Percentiles rank a stretch among this genome's conserved stretches.
Evolutionary conservation across 2,329 filamentous ascomycete genomes (phyloP).

Genomic region (Furcasterigmium furcatum): DNA sequence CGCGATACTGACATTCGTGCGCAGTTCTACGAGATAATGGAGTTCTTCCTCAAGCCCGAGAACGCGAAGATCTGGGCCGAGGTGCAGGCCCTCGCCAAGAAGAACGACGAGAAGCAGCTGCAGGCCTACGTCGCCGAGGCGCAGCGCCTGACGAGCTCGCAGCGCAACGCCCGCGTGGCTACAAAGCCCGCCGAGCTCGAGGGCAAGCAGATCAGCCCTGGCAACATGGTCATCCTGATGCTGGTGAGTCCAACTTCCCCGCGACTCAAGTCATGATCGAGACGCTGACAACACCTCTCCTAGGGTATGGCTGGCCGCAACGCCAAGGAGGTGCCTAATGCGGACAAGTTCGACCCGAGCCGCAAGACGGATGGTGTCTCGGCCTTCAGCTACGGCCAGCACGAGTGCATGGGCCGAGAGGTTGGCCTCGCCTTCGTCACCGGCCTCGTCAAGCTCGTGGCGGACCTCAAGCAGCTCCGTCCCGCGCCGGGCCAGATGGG

Average conservation of each 20-base stretch:
- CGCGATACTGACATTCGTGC: no score
- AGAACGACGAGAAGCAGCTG: constrained; percentile 27
- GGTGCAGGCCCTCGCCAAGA: constrained; percentile 33
- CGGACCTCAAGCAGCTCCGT: constrained; percentile 39
- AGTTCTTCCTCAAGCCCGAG: constrained; percentile 36
- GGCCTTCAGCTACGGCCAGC: constrained; percentile 41
- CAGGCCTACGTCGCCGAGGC: constrained; percentile 36
- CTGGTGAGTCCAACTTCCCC: constrained; percentile 31
- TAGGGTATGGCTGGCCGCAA: constrained; percentile 36
- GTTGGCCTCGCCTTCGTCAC: constrained; percentile 35
- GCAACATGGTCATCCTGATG: constrained; percentile 34
- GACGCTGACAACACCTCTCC: no score
- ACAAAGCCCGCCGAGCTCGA: constrained; percentile 29
- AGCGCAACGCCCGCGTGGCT: constrained; percentile 33
- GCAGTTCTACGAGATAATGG: constrained; percentile 40
- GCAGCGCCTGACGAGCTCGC: constrained; percentile 33
- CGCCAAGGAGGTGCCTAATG: constrained; percentile 28
- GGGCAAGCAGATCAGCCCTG: constrained; percentile 33
- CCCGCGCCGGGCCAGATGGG: constrained; percentile 43
- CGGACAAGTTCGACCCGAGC: constrained; percentile 36
- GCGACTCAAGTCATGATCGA: constrained; percentile 15
- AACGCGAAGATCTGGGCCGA: constrained; percentile 38
- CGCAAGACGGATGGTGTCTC: constrained; percentile 35
- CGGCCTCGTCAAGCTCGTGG: constrained; percentile 37
- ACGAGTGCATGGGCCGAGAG: constrained; percentile 41